phyloP scores from a whole-genome alignment of 2,329 filamentous ascomycete species.

The Didymella sp. region DNA sequence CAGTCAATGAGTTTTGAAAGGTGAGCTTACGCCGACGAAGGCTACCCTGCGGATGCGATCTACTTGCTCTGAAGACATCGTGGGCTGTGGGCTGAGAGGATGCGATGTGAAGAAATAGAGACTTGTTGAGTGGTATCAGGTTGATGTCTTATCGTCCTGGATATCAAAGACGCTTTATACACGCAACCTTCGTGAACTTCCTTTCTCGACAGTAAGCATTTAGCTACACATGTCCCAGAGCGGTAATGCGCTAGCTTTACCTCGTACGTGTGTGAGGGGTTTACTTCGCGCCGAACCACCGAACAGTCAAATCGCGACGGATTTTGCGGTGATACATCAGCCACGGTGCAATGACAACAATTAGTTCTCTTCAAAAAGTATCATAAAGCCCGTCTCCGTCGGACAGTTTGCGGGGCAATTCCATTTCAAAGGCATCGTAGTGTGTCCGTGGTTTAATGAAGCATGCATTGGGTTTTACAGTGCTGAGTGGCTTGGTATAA shows the following conservation, averaged over 20 bases:
- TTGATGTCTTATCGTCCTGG: neutral
- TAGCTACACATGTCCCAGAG: neutral
- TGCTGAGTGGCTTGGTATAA: neutral
- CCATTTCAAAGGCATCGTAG: neutral
- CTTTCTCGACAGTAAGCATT: neutral
- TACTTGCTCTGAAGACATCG: conserved; percentile 7
- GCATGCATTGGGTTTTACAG: neutral
- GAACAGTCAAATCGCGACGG: neutral
- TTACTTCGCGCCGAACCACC: conserved; percentile 1
- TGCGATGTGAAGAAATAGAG: too few species aligned
- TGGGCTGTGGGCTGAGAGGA: neutral
- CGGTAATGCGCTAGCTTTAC: conserved; percentile 3
- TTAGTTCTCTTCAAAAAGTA: neutral
- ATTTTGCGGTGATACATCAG: conserved; percentile 6
- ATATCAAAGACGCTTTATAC: neutral
- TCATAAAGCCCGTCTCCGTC: neutral
- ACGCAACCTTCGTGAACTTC: neutral
- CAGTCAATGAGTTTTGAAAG: too few species aligned
- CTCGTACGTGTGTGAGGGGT: conserved; percentile 4
- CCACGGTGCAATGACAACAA: neutral
- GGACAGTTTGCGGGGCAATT: neutral
- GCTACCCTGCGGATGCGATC: conserved; percentile 39
- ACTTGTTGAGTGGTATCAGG: neutral
- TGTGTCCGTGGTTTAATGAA: neutral
- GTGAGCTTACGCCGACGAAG: conserved; percentile 46